Conservation (phyloP, 352 stramenopile species). For the Globisporangium paddicum region DNA sequence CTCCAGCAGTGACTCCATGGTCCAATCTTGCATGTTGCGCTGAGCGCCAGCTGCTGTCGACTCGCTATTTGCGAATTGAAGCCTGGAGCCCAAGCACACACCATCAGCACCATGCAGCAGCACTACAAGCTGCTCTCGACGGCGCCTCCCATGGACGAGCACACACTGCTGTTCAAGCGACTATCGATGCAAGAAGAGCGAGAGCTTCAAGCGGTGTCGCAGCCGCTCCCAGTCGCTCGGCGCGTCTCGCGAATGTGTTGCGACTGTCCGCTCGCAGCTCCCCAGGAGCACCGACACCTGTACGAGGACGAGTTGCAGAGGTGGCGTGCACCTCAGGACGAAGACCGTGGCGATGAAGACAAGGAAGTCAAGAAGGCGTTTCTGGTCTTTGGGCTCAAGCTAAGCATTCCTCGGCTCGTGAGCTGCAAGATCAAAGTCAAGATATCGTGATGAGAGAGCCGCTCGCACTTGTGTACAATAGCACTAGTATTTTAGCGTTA, state of each 20-base stretch:
- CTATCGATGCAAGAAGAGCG: background rate
- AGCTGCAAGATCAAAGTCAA: conserved; percentile 9
- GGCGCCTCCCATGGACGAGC: background rate
- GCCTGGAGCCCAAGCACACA: background rate
- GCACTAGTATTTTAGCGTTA: background rate
- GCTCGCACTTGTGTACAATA: background rate
- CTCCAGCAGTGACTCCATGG: background rate
- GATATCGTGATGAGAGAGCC: background rate
- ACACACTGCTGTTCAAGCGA: conserved; percentile 1
- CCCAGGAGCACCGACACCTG: background rate
- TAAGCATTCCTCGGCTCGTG: conserved; percentile 2
- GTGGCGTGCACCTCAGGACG: background rate
- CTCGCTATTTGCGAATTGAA: background rate
- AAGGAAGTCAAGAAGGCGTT: background rate
- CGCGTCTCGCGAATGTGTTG: background rate
- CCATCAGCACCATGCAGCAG: background rate
- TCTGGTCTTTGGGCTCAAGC: background rate
- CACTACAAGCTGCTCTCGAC: background rate
- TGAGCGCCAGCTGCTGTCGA: background rate
- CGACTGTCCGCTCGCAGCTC: background rate
- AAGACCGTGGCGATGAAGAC: background rate
- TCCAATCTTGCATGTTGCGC: background rate
- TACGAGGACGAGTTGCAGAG: background rate
- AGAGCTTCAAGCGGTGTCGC: background rate
- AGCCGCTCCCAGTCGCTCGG: background rate